Evolutionary conservation across 202 grass and related monocot genomes (phyloP), one percentile per base, ranked within the genome.

Genomic region (Brachypodium distachyon): DNA sequence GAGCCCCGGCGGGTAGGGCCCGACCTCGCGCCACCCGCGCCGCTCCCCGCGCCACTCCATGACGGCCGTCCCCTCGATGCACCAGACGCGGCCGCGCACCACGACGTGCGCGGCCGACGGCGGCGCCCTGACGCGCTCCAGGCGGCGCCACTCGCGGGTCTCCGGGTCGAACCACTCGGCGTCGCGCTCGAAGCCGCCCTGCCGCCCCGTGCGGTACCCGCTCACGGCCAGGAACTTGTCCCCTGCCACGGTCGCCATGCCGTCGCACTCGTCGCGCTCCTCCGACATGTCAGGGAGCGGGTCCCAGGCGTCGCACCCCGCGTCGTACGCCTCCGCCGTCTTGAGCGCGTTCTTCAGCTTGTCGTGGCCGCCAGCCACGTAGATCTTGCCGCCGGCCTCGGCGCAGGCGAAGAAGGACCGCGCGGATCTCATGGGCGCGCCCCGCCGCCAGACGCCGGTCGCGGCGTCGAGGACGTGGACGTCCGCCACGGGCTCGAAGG

Each of bases 181-280:
- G 19, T 83, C 81, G 57, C 77, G 80, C 83, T 84, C 86, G 67
- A 91, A 91, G 2, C 77, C 85, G 43, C 92, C 88, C 81, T 95
- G 88, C n/a, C 80, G 31, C 49, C 81, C 88, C 62, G 88, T 95
- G 79, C 86, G 81, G 86, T 91, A 95, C 41, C 88, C 92, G 80
- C 83, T 89, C 7, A 95, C 83, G 18, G 83, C 88, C 2, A 87
- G 75, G 83, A 91, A 91, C 10, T 70, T 17, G 33, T 90, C 86
- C 3, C 85, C 88, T 0, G 76, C 83, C 5, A 81, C 74, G 2
- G 80, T 86, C 4, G 83, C 92, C 86, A 88, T 88, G 48, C 92
- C 92, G 72, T 84, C 79, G 86, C 92, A 95, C 79, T 95, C 92
- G 83, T 95, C 92, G 3, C 88, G 76, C 86, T 95, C 92, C 83